Evolutionary conservation across 495 filamentous ascomycete species (phyloP).

Genomic region (Aspergillus kassunensis): DNA sequence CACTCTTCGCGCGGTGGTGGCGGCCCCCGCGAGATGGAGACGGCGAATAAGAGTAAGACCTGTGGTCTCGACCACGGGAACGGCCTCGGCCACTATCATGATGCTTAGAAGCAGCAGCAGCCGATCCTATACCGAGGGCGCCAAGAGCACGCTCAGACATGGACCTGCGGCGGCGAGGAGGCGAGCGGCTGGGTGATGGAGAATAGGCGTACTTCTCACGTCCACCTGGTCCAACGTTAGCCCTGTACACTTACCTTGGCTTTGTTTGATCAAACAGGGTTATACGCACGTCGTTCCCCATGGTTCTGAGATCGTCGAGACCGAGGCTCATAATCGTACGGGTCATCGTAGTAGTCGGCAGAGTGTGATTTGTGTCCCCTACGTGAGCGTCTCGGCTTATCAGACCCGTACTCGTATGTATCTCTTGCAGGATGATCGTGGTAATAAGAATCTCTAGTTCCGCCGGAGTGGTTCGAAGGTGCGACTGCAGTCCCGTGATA

Average conservation of each 20-base stretch:
- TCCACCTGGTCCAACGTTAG: constrained; percentile 25
- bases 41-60: constrained; percentile 51
- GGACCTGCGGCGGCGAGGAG: constrained; percentile 59
- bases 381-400: constrained; percentile 34
- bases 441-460: constrained; percentile 64
- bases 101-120: constrained; percentile 23
- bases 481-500: constrained; percentile 46
- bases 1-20: constrained; percentile 36
- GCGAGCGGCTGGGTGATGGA: constrained; percentile 38
- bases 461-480: constrained; percentile 48
- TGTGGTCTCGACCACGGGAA: constrained; percentile 45
- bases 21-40: constrained; percentile 45
- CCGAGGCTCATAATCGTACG: constrained; percentile 51
- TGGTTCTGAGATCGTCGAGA: constrained; percentile 49
- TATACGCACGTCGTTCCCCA: constrained; percentile 43
- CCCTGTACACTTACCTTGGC: background rate
- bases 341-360: constrained; percentile 43
- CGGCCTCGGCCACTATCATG: constrained; percentile 26
- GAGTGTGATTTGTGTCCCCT: constrained; percentile 41
- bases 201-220: constrained; percentile 38
- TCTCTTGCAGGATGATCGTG: constrained; percentile 61
- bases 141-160: constrained; percentile 67
- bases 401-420: constrained; percentile 46
- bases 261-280: background rate
- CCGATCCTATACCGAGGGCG: constrained; percentile 61